Conservation (phyloP, 345 rosid species). For the Physaria fendleri region DNA sequence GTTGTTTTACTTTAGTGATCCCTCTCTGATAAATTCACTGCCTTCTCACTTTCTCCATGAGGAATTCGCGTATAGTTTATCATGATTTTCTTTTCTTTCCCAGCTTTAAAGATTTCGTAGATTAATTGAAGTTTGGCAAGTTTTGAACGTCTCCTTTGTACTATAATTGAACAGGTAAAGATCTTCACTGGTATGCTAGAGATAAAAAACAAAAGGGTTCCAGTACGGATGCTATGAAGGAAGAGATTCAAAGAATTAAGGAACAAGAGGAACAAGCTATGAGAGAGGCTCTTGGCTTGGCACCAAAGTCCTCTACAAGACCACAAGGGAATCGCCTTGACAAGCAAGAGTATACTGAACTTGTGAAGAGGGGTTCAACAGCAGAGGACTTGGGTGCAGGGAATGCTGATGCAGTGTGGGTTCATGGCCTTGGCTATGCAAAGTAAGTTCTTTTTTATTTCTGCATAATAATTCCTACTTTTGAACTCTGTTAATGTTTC, state of each 20-base stretch:
- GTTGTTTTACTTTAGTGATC: neutral
- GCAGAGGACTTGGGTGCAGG: constrained; percentile 97
- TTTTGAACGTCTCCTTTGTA: neutral
- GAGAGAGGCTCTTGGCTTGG: constrained; percentile 98
- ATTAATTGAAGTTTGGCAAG: neutral
- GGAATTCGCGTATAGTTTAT: neutral
- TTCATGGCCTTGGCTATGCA: constrained; percentile 83
- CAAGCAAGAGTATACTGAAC: constrained; percentile 86
- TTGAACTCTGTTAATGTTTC: neutral
- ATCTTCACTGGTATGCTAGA: constrained; percentile 83
- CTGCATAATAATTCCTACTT: neutral
- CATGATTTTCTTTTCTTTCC: neutral
- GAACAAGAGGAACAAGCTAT: constrained; percentile 97
- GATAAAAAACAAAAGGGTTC: constrained; percentile 51
- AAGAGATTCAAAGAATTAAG: constrained; percentile 79
- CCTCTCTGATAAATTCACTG: neutral
- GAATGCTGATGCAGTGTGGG: constrained; percentile 83
- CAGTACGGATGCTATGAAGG: constrained; percentile 59
- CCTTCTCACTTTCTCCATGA: neutral
- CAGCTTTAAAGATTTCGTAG: neutral
- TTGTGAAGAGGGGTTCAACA: constrained; percentile 85
- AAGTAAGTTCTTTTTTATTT: constrained; percentile 37
- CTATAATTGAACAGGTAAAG: constrained; percentile 54
- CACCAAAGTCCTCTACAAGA: constrained; percentile 66
- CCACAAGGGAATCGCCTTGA: constrained; percentile 87